These are phyloP conservation scores for Malassezia obtusa DNA, from an alignment of 1,284 basidiomycete species.

Conservation along the genomic window DNA sequence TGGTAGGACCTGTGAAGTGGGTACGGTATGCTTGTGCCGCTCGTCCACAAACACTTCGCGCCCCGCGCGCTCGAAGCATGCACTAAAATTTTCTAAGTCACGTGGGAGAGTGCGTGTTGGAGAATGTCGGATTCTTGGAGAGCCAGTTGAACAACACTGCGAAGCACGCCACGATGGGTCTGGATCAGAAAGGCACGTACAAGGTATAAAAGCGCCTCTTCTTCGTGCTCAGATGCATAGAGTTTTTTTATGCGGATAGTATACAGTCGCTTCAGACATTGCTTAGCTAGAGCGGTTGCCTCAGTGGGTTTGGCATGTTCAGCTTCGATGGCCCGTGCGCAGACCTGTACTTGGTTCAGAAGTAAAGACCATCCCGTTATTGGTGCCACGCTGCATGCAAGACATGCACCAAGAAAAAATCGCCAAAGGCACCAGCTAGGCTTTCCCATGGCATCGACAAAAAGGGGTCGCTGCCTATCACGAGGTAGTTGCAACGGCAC, in stretches of 20 bases:
- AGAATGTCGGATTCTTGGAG: slow-evolving; percentile 12
- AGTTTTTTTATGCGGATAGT: not conserved
- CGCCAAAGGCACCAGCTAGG: slow-evolving; percentile 11
- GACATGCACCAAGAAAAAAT: not conserved
- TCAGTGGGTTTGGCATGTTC: not conserved
- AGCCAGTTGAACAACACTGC: slow-evolving; percentile 4
- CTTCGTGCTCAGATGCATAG: not conserved
- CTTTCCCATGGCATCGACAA: slow-evolving; percentile 6
- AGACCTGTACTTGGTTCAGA: not conserved
- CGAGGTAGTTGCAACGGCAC: not conserved
- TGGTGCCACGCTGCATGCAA: not conserved
- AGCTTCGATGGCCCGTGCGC: not conserved
- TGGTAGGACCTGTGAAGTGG: not conserved
- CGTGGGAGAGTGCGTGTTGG: not conserved
- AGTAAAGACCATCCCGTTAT: not conserved
- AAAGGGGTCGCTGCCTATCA: slow-evolving; percentile 1
- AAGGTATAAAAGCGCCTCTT: not conserved
- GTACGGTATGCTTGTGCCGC: not conserved
- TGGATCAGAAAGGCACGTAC: not conserved
- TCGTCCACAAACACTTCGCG: not conserved
- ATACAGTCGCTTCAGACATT: not conserved
- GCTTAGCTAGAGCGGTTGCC: not conserved
- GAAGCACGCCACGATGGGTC: not conserved
- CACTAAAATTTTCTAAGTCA: not conserved
- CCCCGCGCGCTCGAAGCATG: not conserved